A percentile compares a stretch with the other conserved stretches of the same genome.
Evolutionary conservation across 2,329 filamentous ascomycete species (phyloP).

Genomic region (Alternaria atra): DNA sequence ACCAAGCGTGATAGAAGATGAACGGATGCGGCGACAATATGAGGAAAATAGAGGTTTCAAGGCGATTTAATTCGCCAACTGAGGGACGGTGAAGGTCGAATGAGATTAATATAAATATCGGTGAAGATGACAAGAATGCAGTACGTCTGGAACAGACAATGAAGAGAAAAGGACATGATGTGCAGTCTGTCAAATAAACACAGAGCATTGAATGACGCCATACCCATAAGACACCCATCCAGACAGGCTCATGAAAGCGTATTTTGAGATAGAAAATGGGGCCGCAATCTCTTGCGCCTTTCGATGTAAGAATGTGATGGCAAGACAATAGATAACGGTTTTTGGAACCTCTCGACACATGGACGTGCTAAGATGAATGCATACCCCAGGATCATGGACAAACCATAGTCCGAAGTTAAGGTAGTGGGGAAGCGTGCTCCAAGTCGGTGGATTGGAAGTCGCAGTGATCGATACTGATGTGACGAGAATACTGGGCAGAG

Average conservation of each 20-base stretch:
- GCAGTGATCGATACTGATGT: background rate
- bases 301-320: background rate
- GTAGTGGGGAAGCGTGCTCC: background rate
- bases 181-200: background rate
- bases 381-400: background rate
- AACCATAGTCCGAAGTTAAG: background rate
- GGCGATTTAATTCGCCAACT: background rate
- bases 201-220: background rate
- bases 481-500: background rate
- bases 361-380: background rate
- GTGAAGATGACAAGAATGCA: constrained; percentile 8
- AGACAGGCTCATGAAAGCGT: background rate
- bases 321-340: background rate
- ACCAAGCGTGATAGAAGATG: background rate
- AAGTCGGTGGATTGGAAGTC: background rate
- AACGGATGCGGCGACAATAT: background rate
- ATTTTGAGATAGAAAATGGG: background rate
- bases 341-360: background rate
- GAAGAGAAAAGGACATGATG: constrained; percentile 4
- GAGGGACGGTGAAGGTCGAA: background rate
- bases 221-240: background rate
- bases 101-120: constrained; percentile 21
- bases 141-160: background rate
- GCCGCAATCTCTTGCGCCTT: background rate
- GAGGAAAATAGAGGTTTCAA: background rate